Evolutionary conservation across 2,329 filamentous ascomycete species (phyloP).

Genomic region (Chrysoporthe austroafricana): DNA sequence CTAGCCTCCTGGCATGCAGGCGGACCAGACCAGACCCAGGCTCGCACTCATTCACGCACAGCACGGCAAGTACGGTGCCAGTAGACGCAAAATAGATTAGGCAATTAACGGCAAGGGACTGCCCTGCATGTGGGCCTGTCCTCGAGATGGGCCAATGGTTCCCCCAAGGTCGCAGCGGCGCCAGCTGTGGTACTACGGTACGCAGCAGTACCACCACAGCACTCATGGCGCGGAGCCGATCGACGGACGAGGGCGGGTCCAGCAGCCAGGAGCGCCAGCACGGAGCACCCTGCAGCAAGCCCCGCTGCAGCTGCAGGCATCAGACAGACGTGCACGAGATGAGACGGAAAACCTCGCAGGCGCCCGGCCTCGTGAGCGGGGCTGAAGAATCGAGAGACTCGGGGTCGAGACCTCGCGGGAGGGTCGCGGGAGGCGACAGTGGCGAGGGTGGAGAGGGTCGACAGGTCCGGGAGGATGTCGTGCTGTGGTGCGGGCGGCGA

Average conservation of each 20-base stretch:
- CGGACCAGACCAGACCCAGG: slow-evolving; percentile 11
- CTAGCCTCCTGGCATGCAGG: slow-evolving; percentile 29
- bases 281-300: slow-evolving; percentile 15
- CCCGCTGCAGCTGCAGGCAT: slow-evolving; percentile 16
- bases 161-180: background rate
- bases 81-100: slow-evolving; percentile 4
- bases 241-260: background rate
- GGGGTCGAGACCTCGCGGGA: slow-evolving; percentile 3
- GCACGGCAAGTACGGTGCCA: background rate
- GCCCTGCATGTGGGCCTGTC: slow-evolving; percentile 1
- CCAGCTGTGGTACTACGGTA: background rate
- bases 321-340: slow-evolving; percentile 16
- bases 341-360: slow-evolving; percentile 7
- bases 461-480: background rate
- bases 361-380: background rate
- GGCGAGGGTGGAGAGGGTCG: background rate
- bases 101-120: background rate
- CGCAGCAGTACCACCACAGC: background rate
- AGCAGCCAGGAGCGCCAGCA: slow-evolving; percentile 16
- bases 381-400: too few relatives aligned
- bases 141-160: background rate
- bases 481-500: background rate
- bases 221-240: background rate
- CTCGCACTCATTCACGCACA: background rate
- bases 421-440: background rate